Percentiles rank a stretch among this genome's conserved stretches.
Conservation (phyloP, 202 grass and related monocot genomes). For the Carex sylvatica region DNA sequence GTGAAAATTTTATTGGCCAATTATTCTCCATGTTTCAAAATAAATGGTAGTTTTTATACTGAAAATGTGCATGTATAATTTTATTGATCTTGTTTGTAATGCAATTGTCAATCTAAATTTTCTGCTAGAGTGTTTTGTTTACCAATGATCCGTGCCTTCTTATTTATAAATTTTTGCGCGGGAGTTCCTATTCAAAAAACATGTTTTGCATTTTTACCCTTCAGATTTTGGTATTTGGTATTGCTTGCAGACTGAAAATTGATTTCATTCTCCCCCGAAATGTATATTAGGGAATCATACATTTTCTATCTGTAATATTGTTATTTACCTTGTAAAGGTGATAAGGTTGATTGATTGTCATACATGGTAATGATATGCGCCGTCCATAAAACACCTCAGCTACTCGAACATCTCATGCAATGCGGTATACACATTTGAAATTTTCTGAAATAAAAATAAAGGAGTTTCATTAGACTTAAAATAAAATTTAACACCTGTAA, state of each 20-base stretch:
- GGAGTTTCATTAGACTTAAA: background rate
- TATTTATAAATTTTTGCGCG: background rate
- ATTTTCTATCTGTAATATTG: background rate
- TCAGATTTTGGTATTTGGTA: background rate
- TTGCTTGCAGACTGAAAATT: background rate
- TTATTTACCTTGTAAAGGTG: background rate
- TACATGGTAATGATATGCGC: background rate
- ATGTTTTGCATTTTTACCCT: constrained; percentile 2
- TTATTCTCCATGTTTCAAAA: background rate
- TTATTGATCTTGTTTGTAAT: background rate
- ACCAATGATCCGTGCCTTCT: background rate
- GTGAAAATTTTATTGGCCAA: background rate
- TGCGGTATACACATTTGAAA: background rate
- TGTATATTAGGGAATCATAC: background rate
- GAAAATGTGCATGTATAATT: background rate
- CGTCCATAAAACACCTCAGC: background rate
- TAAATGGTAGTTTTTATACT: background rate
- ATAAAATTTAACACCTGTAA: constrained; percentile 1
- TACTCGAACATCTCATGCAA: background rate
- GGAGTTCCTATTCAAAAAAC: background rate
- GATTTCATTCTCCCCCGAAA: background rate
- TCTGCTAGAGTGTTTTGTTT: background rate
- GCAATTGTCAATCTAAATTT: background rate
- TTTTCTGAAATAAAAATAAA: background rate
- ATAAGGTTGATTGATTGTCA: background rate